Evolutionary conservation across 2,329 filamentous ascomycete genomes (phyloP), one percentile per base, ranked within the genome.

Genomic region (Fusarium sp.): DNA sequence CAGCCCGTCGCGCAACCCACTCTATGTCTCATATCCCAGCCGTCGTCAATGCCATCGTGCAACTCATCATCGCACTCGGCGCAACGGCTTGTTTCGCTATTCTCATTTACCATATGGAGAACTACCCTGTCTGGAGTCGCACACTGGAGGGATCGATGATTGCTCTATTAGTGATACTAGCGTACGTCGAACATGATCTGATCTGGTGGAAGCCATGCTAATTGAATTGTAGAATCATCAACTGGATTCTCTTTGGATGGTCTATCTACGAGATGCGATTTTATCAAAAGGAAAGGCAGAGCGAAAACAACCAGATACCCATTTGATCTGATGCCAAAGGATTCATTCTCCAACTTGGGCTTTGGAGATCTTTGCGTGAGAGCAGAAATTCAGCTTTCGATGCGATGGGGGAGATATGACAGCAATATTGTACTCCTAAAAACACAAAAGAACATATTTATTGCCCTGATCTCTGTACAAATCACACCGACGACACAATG

Each of bases 51-150:
- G 61, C 64, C 8, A 49, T 42, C 15, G 29, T 73, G 12, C 73
- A 75, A 20, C 57, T 74, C 11, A 48, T 74, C 29, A 48, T 77
- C 10, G 73, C 72, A 8, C 33, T 73, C 4, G 71, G 73, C 8
- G 59, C 70, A 9, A 71, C 69, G 6, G 61, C 56, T 9, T 72
- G 74, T 33, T 71, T 76, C 38, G 63, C 49, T 2, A 43, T 76
- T 42, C 49, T 75, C 9, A 55, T 74, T 2, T 70, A 66, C 21
- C 69, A 75, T 23, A 52, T 72, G 41, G 62, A 66, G 15, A 56
- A 46, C 20, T 68, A 67, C 10, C 21, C 50, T 12, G 53, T 65
- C 13, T 72, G 70, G 67, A 69, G 59, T 24, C 52, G 60, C 11
- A 57, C 56, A 11, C 42, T 60, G 1, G 70, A 73, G 23, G 68